phyloP scores from a whole-genome alignment of 306 rosid genomes.

The Oemleria cerasiformis region DNA sequence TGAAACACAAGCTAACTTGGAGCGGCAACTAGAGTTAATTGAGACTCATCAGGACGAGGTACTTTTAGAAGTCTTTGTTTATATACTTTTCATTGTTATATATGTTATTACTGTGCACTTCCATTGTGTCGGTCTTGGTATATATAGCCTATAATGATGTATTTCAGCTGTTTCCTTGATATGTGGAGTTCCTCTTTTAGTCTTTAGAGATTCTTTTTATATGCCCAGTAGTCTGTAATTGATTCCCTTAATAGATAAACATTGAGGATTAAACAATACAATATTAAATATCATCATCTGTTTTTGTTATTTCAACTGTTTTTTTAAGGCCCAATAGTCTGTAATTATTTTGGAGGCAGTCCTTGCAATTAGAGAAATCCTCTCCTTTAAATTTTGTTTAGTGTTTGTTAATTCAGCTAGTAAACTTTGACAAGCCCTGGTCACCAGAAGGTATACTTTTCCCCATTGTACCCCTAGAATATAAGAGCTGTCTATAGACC shows the following conservation, averaged over 20 bases:
- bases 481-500: constrained; percentile 1
- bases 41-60: constrained; percentile 98
- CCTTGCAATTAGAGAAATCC: not conserved
- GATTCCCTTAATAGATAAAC: not conserved
- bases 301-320: too few relatives aligned
- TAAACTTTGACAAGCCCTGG: not conserved
- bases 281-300: not conserved
- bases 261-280: not conserved
- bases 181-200: not conserved
- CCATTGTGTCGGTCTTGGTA: not conserved
- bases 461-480: not conserved
- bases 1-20: constrained; percentile 79
- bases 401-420: not conserved
- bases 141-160: not conserved
- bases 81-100: not conserved
- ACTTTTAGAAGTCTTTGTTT: constrained; percentile 14
- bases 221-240: not conserved
- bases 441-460: too few relatives aligned
- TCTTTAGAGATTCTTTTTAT: not conserved
- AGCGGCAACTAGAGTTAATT: constrained; percentile 82
- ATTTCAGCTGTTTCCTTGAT: constrained; percentile 8
- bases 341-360: not conserved
- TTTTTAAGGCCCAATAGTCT: too few relatives aligned
- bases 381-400: not conserved
- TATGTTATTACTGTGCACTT: not conserved